Evolutionary conservation across 2,329 filamentous ascomycete genomes (phyloP).

Genomic region (Phialophora macrospora): DNA sequence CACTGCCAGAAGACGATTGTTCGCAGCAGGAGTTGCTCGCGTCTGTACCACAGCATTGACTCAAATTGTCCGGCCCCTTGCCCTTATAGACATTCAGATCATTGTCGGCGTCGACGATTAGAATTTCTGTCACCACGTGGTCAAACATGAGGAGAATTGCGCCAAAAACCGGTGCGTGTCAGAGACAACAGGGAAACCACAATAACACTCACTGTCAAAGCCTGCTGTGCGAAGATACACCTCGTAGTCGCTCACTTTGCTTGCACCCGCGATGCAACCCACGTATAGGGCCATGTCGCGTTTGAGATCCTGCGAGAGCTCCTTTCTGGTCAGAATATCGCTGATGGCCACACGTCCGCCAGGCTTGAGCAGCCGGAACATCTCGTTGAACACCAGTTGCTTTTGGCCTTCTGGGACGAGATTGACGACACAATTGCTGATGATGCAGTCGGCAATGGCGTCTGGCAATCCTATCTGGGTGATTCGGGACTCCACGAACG

Average conservation of each 20-base stretch:
- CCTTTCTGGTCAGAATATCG: conserved; percentile 59
- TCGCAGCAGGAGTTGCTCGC: not conserved
- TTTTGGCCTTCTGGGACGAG: conserved; percentile 62
- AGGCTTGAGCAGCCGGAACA: conserved; percentile 61
- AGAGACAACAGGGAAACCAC: too few relatives aligned
- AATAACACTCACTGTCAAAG: conserved; percentile 49
- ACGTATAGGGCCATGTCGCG: conserved; percentile 61
- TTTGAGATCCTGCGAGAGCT: conserved; percentile 52
- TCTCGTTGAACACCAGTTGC: conserved; percentile 61
- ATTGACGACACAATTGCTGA: conserved; percentile 69
- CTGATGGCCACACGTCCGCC: conserved; percentile 64
- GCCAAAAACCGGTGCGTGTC: too few relatives aligned
- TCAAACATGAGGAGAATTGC: too few relatives aligned
- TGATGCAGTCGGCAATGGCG: conserved; percentile 59
- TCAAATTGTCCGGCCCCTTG: not conserved
- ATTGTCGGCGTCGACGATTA: conserved; percentile 53
- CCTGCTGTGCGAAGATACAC: conserved; percentile 57
- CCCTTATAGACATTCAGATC: conserved; percentile 45
- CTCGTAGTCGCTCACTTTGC: conserved; percentile 58
- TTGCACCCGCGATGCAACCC: conserved; percentile 65
- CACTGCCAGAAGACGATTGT: not conserved
- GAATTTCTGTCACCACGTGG: conserved; percentile 30
- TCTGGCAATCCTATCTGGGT: conserved; percentile 53
- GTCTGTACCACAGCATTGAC: not conserved
- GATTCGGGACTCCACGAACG: conserved; percentile 59